Percentiles rank a stretch among this genome's conserved stretches.
These are phyloP conservation scores for Brassica rapa DNA, from an alignment of 345 rosid species.

Conservation along the genomic window DNA sequence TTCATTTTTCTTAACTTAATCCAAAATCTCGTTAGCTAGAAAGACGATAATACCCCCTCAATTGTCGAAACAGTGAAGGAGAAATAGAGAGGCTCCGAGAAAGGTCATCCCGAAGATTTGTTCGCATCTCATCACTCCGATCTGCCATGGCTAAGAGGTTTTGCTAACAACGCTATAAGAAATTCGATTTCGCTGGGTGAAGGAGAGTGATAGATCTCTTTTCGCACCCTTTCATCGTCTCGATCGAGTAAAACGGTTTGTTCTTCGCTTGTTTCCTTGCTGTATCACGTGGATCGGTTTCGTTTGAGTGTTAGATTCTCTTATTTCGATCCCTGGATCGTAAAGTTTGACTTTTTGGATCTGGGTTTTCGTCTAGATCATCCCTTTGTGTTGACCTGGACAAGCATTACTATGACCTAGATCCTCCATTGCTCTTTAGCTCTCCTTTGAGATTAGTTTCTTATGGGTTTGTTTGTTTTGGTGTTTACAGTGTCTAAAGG, in stretches of 20 bases:
- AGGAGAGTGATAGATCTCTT: no score
- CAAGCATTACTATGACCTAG: conserved; percentile 11
- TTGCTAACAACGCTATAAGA: neutral
- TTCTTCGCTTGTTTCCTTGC: no score
- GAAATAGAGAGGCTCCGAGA: conserved; percentile 8
- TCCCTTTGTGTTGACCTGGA: conserved; percentile 10
- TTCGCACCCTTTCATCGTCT: no score
- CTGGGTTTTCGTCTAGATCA: conserved; percentile 15
- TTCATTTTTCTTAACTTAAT: neutral
- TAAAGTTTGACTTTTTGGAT: neutral
- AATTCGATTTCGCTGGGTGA: no score
- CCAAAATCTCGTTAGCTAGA: neutral
- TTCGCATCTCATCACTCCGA: conserved; percentile 14
- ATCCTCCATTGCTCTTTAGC: neutral
- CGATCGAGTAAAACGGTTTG: no score
- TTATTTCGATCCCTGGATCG: neutral
- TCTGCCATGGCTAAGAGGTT: conserved; percentile 16
- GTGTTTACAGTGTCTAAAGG: neutral
- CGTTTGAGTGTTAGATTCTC: conserved; percentile 16
- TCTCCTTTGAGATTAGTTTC: neutral
- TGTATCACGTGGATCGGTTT: conserved; percentile 8
- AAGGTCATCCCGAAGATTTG: conserved; percentile 26
- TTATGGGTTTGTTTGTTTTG: neutral
- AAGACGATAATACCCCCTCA: conserved; percentile 31
- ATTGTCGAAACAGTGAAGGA: conserved; percentile 15